Evolutionary conservation across 768 basidiomycete species (phyloP), one percentile per base, ranked within the genome.

Genomic region (Suillus tomentosus): DNA sequence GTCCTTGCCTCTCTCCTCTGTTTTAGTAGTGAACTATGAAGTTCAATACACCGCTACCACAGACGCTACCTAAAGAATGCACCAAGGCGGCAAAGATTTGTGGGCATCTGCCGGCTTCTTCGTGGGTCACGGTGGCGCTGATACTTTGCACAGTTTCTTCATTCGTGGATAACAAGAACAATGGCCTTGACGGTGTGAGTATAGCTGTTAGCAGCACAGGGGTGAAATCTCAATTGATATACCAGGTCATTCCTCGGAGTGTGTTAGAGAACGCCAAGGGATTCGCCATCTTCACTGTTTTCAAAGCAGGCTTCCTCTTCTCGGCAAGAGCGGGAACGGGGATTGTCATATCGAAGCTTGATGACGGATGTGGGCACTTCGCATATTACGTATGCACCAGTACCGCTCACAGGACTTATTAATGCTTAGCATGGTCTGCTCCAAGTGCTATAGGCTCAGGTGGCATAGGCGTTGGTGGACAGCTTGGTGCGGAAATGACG

Each of bases 391-490:
- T 47, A 54, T 54, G 48, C 37, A n/a, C 55, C 34, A 19, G 53
- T 40, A 47, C 51, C 37, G 15, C 56, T 36, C 61, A 64, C 34
- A 40, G 39, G 11, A 34, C 31, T 65, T 7, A 64, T 50, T 19
- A 31, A 31, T 34, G 24, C 10, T 17, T 62, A 95, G 91, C 85
- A 43, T 99, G 96, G 96, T 94, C 92, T 42, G 88, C 95, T 22
- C 97, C 97, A 3, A 92, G 90, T 72, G 97, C 96, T 3, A 96
- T 99, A 53, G 96, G 95, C 31, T 89, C 93, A 3, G 96, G 91
- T 15, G 96, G 96, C 0, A 72, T 96, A 5, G 96, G 96, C 0
- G 79, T 96, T 5, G 97, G 96, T 22, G 87, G 90, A 22, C 92
- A 94, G 70, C 82, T 84, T 22, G 92, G 92, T 24, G 91, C 90